Evolutionary conservation across 176 grass and related monocot genomes (phyloP), one percentile per base, ranked within the genome.

Genomic region (Stipa capillata): DNA sequence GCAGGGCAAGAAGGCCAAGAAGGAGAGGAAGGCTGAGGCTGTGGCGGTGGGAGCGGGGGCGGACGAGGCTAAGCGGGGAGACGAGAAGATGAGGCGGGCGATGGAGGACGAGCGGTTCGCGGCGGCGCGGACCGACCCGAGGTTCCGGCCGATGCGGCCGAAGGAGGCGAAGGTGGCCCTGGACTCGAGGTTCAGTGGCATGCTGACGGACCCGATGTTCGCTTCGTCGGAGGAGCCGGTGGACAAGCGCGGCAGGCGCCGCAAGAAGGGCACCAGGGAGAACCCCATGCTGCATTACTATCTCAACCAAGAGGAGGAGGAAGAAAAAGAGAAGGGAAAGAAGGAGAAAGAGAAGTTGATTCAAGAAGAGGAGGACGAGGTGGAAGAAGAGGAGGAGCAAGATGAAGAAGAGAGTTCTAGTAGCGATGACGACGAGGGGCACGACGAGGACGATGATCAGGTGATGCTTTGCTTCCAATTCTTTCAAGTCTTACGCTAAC

Each of bases 201-300:
- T 97, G 48, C 72, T 92, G 65, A 86, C 80, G 2, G 83, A 97
- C 72, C 86, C 90, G 45, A 84, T 89, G 64, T 97, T 97, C 56
- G 69, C 73, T 0, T 52, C 85, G 2, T 87, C 89, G 1, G 58
- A 65, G 0, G 94, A 91, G 23, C 84, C 89, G 1, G 89, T 97
- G 20, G 91, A 97, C 83, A 97, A 94, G 90, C 83, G 87, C 4
- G 89, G 91, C 34, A 91, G 70, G 76, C 65, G 65, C 13, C 90
- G 83, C 42, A 88, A 85, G 87, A 91, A 59, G 57, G 64, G 71
- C 2, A 68, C 51, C 44, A 72, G 53, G 11, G 84, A 88, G 48
- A 92, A 84, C 60, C 90, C 92, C 28, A 73, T 97, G 61, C 69
- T 92, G 44, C 79, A 92, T 7, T 93, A 97, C 70, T 94, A 92